These are phyloP conservation scores for Thelonectria blattea DNA, from an alignment of 2,329 filamentous ascomycete species.

Conservation along the genomic window DNA sequence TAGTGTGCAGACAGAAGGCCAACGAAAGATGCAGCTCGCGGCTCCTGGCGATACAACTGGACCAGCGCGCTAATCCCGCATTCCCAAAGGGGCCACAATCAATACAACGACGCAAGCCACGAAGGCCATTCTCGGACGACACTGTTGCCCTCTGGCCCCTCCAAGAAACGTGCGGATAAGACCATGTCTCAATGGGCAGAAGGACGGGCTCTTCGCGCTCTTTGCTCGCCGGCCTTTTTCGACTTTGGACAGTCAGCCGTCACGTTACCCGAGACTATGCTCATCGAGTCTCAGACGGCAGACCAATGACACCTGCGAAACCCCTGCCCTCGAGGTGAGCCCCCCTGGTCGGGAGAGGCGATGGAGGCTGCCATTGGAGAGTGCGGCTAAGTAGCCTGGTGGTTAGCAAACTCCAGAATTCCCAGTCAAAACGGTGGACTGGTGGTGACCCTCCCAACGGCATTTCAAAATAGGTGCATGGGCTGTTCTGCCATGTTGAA, in stretches of 20 bases:
- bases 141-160: conserved; percentile 16
- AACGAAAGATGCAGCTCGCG: conserved; percentile 32
- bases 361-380: conserved; percentile 46
- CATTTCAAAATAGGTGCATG: conserved; percentile 12
- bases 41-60: conserved; percentile 23
- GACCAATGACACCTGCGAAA: conserved; percentile 43
- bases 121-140: conserved; percentile 32
- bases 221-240: neutral
- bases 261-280: conserved; percentile 44
- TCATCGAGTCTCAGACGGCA: conserved; percentile 34
- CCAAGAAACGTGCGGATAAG: conserved; percentile 32
- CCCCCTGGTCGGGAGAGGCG: conserved; percentile 36
- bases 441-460: conserved; percentile 4
- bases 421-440: conserved; percentile 2
- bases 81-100: conserved; percentile 24
- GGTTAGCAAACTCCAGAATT: conserved; percentile 20
- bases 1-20: conserved; percentile 19
- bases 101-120: conserved; percentile 36
- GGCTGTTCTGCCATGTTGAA: conserved; percentile 9
- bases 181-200: conserved; percentile 28
- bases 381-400: conserved; percentile 36
- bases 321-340: conserved; percentile 39
- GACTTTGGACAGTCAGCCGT: conserved; percentile 28
- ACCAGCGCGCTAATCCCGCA: conserved; percentile 42
- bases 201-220: neutral